Percentiles rank a stretch among this genome's conserved stretches.
Conservation (phyloP, 169 alveolate genomes). For the Plasmodium vinckei region DNA sequence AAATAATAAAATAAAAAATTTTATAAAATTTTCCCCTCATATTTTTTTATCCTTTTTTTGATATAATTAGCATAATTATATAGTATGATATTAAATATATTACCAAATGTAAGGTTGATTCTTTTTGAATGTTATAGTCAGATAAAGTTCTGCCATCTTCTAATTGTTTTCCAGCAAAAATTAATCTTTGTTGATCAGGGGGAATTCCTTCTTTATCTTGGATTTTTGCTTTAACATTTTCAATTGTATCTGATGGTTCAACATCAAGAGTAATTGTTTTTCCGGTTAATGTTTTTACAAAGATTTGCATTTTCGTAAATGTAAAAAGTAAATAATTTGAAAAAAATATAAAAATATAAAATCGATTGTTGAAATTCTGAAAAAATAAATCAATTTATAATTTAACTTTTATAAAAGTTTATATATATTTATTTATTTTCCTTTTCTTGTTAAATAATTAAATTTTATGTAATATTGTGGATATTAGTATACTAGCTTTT, state of each 20-base stretch:
- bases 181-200: constrained; percentile 99
- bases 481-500: too few relatives aligned
- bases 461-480: too few relatives aligned
- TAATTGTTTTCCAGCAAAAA: constrained; percentile 99
- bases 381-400: background rate
- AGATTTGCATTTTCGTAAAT: constrained; percentile 91
- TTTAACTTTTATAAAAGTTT: too few relatives aligned
- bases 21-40: too few relatives aligned
- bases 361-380: background rate
- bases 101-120: constrained; percentile 98
- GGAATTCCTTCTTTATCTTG: constrained; percentile 99
- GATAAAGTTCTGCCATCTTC: constrained; percentile 99
- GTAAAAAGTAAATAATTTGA: constrained; percentile 2
- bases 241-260: constrained; percentile 97
- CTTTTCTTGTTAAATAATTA: background rate
- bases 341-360: constrained; percentile 2
- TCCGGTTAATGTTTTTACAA: constrained; percentile 97
- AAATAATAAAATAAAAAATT: too few relatives aligned
- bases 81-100: constrained; percentile 1
- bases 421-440: background rate
- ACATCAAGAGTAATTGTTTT: constrained; percentile 96
- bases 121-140: constrained; percentile 99
- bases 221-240: constrained; percentile 97
- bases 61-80: too few relatives aligned
- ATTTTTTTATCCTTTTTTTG: too few relatives aligned